Percentiles rank a stretch among this genome's conserved stretches.
phyloP scores from a whole-genome alignment of 768 basidiomycete species.

The Rhodosporidiobolus sp. region DNA sequence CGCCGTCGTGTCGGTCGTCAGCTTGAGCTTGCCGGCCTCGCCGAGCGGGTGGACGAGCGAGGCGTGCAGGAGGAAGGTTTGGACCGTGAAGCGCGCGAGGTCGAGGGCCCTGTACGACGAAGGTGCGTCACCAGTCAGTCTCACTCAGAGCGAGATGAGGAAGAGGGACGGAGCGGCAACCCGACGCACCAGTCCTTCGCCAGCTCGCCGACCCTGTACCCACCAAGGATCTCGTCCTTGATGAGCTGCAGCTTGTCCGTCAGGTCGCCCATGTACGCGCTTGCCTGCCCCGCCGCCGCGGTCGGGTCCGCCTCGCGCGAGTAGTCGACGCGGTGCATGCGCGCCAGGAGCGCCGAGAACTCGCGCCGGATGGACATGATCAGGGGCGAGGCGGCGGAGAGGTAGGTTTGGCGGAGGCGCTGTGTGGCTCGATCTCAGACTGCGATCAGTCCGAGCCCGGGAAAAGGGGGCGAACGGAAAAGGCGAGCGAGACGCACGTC shows the following conservation, averaged over 20 bases:
- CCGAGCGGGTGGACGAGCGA: conserved; percentile 87
- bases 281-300: conserved; percentile 59
- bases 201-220: conserved; percentile 69
- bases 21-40: conserved; percentile 87
- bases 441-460: background rate
- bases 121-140: too few species aligned
- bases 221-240: conserved; percentile 69
- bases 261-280: conserved; percentile 87
- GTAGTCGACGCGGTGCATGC: conserved; percentile 81
- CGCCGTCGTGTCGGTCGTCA: conserved; percentile 94
- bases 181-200: conserved; percentile 66
- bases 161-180: background rate
- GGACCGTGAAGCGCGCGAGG: conserved; percentile 74
- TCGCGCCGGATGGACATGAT: conserved; percentile 65
- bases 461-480: background rate
- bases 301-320: conserved; percentile 66
- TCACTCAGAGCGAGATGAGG: conserved; percentile 13
- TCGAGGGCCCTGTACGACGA: conserved; percentile 56
- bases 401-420: conserved; percentile 41
- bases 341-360: conserved; percentile 69
- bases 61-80: conserved; percentile 86
- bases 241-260: conserved; percentile 81
- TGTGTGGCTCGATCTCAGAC: background rate
- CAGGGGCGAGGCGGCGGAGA: conserved; percentile 46
- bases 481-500: conserved; percentile 25